Evolutionary conservation across 2,329 filamentous ascomycete species (phyloP).

Genomic region (Aspergillus quadricinctus): DNA sequence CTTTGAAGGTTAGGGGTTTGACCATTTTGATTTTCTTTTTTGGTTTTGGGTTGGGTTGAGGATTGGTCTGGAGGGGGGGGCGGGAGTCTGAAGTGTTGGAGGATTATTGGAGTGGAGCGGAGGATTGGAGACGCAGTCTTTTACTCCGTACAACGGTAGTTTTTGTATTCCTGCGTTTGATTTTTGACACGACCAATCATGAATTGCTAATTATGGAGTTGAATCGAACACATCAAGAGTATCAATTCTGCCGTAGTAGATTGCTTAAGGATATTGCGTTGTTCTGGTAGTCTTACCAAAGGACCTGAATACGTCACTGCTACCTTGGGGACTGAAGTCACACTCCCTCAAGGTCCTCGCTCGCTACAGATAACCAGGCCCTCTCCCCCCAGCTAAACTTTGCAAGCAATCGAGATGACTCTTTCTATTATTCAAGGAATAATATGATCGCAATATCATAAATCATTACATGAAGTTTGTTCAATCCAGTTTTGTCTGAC

Average conservation of each 20-base stretch:
- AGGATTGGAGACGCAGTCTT: neutral
- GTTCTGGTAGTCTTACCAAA: too few relatives aligned
- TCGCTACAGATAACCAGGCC: neutral
- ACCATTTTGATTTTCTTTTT: slow-evolving; percentile 41
- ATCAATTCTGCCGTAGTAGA: neutral
- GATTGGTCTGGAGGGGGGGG: neutral
- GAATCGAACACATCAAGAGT: neutral
- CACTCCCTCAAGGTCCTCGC: slow-evolving; percentile 15
- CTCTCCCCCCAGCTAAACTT: neutral
- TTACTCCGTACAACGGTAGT: neutral
- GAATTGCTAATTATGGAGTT: neutral
- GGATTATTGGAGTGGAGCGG: neutral
- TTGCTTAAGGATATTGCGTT: too few relatives aligned
- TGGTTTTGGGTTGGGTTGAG: slow-evolving; percentile 2
- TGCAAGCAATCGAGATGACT: neutral
- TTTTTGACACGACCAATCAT: neutral
- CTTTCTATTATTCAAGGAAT: neutral
- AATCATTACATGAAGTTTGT: neutral
- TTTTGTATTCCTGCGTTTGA: neutral
- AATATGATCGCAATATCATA: neutral
- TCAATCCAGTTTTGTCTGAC: neutral
- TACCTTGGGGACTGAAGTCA: slow-evolving; percentile 6
- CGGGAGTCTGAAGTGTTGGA: slow-evolving; percentile 2
- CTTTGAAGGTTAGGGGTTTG: slow-evolving; percentile 90
- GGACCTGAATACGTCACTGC: neutral